phyloP scores from a whole-genome alignment of 768 basidiomycete species.

The Clitopilus hobsonii region DNA sequence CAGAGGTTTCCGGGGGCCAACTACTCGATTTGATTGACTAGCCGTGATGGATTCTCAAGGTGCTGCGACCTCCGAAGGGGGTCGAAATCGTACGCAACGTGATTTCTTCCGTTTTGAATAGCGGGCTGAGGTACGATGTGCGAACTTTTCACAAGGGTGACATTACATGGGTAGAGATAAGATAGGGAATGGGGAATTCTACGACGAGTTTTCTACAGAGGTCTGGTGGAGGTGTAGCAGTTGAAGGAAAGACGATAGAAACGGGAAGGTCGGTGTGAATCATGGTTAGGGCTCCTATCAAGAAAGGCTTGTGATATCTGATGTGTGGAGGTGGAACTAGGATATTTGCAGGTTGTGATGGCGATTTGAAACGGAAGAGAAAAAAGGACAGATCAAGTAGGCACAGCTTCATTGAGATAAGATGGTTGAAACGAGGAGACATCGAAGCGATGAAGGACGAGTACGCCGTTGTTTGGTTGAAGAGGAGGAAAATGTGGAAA shows the following conservation, averaged over 20 bases:
- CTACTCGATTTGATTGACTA: not conserved
- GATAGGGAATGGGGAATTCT: not conserved
- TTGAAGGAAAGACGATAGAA: not conserved
- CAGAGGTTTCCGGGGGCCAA: not conserved
- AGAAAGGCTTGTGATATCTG: not conserved
- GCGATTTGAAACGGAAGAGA: not conserved
- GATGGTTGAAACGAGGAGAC: not conserved
- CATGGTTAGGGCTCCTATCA: not conserved
- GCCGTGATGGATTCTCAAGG: not conserved
- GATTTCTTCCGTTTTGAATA: not conserved
- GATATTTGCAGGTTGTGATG: conserved; percentile 1
- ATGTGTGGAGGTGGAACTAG: not conserved
- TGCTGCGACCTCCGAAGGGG: not conserved
- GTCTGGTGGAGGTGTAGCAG: not conserved
- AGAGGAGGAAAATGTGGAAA: not conserved
- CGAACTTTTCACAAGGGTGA: not conserved
- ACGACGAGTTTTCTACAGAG: not conserved
- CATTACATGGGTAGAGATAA: not conserved
- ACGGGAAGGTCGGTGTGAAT: not conserved
- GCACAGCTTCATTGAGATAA: not conserved
- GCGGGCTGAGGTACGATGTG: not conserved
- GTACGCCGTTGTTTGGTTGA: not conserved
- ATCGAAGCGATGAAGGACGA: not conserved
- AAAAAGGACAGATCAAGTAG: not conserved
- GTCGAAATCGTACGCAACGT: no score